phyloP scores from a whole-genome alignment of 2,329 filamentous ascomycete genomes.

The Cadophora luteo-olivacea region DNA sequence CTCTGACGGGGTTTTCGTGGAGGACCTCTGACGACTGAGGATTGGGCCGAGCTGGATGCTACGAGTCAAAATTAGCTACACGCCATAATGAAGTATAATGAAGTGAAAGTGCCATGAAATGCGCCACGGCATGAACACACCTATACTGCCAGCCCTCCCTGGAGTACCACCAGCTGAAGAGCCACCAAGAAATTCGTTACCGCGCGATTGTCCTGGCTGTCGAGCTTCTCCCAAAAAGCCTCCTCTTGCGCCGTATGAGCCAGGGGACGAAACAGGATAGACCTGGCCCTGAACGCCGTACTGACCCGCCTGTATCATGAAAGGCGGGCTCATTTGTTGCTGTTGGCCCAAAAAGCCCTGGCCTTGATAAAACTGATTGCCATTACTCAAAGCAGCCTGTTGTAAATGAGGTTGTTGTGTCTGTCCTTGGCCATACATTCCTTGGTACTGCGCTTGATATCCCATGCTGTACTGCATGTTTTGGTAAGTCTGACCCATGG shows the following conservation, averaged over 20 bases:
- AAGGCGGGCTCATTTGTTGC: slow-evolving; percentile 35
- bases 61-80: background rate
- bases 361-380: slow-evolving; percentile 39
- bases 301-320: slow-evolving; percentile 37
- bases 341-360: slow-evolving; percentile 37
- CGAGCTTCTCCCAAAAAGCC: slow-evolving; percentile 34
- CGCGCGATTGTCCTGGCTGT: slow-evolving; percentile 28
- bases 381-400: slow-evolving; percentile 20
- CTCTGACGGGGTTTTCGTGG: slow-evolving; percentile 66
- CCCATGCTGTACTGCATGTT: slow-evolving; percentile 37
- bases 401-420: slow-evolving; percentile 29
- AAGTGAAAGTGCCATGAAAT: background rate
- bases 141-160: slow-evolving; percentile 34
- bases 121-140: slow-evolving; percentile 37
- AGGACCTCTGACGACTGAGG: slow-evolving; percentile 57
- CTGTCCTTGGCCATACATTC: slow-evolving; percentile 36
- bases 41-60: slow-evolving; percentile 46
- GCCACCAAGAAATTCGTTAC: slow-evolving; percentile 27
- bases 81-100: background rate
- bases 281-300: slow-evolving; percentile 37
- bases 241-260: slow-evolving; percentile 33
- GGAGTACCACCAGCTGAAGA: slow-evolving; percentile 17
- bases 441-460: slow-evolving; percentile 39
- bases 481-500: slow-evolving; percentile 28
- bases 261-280: slow-evolving; percentile 29